Evolutionary conservation across 225 moss, liverwort and hornwort genomes (phyloP).

Genomic region (Pseudisothecium myosuroides): DNA sequence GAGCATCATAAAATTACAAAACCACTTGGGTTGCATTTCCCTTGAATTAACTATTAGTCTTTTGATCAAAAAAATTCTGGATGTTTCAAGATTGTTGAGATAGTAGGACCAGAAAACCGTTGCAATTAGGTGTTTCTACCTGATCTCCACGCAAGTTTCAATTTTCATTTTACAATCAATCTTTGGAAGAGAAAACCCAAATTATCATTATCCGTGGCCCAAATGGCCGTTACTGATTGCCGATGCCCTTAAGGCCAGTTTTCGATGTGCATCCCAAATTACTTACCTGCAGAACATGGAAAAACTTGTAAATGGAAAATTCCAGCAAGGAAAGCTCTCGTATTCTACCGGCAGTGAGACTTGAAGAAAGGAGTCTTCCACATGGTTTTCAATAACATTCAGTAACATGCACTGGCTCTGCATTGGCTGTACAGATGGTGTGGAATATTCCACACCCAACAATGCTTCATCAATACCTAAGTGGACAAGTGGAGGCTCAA

Average conservation of each 20-base stretch:
- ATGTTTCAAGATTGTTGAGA: no score
- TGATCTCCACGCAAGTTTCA: not conserved
- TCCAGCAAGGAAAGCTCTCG: not conserved
- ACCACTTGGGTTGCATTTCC: not conserved
- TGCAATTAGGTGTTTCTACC: not conserved
- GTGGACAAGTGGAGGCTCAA: no score
- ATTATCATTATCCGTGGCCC: not conserved
- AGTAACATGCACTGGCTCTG: no score
- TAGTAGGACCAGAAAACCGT: not conserved
- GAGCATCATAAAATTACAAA: not conserved
- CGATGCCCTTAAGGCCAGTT: not conserved
- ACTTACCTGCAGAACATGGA: not conserved
- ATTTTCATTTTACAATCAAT: not conserved
- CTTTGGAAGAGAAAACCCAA: not conserved
- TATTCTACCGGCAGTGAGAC: not conserved
- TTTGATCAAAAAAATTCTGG: not conserved
- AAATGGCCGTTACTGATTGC: not conserved
- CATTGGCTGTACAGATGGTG: no score
- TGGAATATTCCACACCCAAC: no score
- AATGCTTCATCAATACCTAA: no score
- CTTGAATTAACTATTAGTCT: no score
- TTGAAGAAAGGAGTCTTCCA: no score
- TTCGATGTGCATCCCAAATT: not conserved
- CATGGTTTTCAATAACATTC: no score
- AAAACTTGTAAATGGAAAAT: not conserved